Base-by-base conservation (phyloP, 306 rosid species). In the Gynostemma pentaphyllum region DNA sequence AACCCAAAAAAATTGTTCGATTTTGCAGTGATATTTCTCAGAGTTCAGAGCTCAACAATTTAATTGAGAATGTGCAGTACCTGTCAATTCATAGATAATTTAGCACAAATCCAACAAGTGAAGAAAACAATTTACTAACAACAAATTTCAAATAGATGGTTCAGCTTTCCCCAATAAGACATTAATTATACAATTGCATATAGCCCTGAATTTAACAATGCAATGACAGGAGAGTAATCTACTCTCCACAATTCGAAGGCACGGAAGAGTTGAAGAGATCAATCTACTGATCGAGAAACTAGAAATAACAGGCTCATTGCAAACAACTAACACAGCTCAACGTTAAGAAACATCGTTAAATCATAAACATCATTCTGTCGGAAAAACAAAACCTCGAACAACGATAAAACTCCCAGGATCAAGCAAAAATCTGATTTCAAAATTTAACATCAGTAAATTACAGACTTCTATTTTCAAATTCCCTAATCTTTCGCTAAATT, bases 361-460 rank as follows among this genome's bases (percentile, higher is more conserved):
- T 18, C 36, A 19, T 39, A 7, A 60, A 21, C 65, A 39, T 3
- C 0, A 22, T 29, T 11, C 37, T 27, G 9, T 52, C 3, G 16
- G 46, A 5, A 57, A 8, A 23, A 32, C 3, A 32, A 32, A 32
- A 32, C 37, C 3, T 7, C 37, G 48, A 15, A 62, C 44, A 40
- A 62, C 8, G 26, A 45, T 45, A 63, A 59, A 63, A 45, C 27
- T 42, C 18, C 28, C 53, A 6, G n/a, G 54, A 63, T 63, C 52
- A 44, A 4, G 21, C 39, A n/a, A 62, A 42, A 24, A 23, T 42
- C 16, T 41, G 2, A 62, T 57, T 41, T 24, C 68, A 9, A 14
- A 45, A 42, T 54, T 34, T n/a, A 40, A 60, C 66, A 60, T 37
- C 66, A 60, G 6, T 39, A 60, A 22, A 60, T 60, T 39, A 23